Conservation (phyloP, 1,284 basidiomycete genomes). For the Moesziomyces aphidis region DNA sequence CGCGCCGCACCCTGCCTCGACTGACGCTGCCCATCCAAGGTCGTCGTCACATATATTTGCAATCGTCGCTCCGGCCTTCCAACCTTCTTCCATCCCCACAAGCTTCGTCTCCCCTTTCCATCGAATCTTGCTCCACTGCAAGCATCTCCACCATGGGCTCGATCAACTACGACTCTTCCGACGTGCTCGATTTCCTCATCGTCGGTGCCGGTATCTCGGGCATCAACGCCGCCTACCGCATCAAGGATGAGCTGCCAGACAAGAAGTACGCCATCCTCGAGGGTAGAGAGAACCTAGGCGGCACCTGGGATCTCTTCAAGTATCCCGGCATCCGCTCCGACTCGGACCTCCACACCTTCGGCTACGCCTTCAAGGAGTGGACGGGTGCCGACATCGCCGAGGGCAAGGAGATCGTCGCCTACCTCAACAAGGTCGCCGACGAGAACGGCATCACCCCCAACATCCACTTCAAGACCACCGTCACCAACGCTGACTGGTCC, state of each 20-base stretch:
- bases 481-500: slow-evolving; percentile 44
- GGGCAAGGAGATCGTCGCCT: slow-evolving; percentile 56
- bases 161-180: slow-evolving; percentile 31
- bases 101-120: neutral
- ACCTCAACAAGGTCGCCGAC: slow-evolving; percentile 58
- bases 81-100: neutral
- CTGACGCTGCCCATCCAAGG: no score
- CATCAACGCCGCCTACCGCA: slow-evolving; percentile 65
- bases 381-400: slow-evolving; percentile 58
- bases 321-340: slow-evolving; percentile 55
- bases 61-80: neutral
- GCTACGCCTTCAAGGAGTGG: slow-evolving; percentile 58
- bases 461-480: slow-evolving; percentile 54
- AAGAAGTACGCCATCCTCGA: slow-evolving; percentile 58
- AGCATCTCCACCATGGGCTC: slow-evolving; percentile 33
- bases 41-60: neutral
- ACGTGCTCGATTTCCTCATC: slow-evolving; percentile 57
- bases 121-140: neutral
- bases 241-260: slow-evolving; percentile 47
- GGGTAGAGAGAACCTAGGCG: slow-evolving; percentile 48
- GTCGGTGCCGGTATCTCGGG: slow-evolving; percentile 66
- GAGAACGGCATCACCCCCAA: slow-evolving; percentile 57
- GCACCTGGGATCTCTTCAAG: slow-evolving; percentile 63
- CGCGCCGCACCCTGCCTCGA: no score
- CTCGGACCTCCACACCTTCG: slow-evolving; percentile 49